Evolutionary conservation across 2,329 filamentous ascomycete genomes (phyloP).

Genomic region (Aspergillus puulaauensis): DNA sequence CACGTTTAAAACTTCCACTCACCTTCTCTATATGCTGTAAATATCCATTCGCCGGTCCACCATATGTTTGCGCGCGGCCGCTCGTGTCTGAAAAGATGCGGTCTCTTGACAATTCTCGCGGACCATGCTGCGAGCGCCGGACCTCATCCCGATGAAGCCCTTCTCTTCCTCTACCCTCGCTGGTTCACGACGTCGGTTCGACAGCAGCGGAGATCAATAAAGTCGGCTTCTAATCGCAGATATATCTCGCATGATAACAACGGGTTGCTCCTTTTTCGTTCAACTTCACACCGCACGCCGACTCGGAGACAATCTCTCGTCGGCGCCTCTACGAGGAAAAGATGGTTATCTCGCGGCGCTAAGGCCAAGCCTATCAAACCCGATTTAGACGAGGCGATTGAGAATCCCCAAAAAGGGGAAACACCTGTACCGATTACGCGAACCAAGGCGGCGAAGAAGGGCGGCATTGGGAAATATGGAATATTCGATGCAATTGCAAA

Average conservation of each 20-base stretch:
- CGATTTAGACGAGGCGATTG: not conserved
- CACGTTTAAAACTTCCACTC: not conserved
- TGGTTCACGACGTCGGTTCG: slow-evolving; percentile 34
- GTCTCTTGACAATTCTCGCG: slow-evolving; percentile 31
- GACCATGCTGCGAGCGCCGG: slow-evolving; percentile 31
- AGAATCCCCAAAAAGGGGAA: not conserved
- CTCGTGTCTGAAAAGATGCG: slow-evolving; percentile 41
- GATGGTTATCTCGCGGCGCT: slow-evolving; percentile 25
- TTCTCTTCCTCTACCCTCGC: slow-evolving; percentile 48
- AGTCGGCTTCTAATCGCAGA: slow-evolving; percentile 2
- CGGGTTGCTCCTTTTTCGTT: not conserved
- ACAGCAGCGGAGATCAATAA: slow-evolving; percentile 14
- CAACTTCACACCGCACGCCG: not conserved
- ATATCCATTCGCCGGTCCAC: slow-evolving; percentile 12
- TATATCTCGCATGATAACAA: not conserved
- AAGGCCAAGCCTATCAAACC: not conserved
- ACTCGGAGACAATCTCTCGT: slow-evolving; percentile 14
- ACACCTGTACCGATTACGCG: not conserved
- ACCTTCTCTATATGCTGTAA: not conserved
- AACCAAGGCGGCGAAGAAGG: not conserved
- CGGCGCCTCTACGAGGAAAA: slow-evolving; percentile 14
- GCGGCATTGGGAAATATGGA: not conserved
- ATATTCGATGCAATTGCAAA: not conserved
- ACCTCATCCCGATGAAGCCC: slow-evolving; percentile 40
- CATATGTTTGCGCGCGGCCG: slow-evolving; percentile 46